Percentiles rank a stretch among this genome's conserved stretches.
Conservation (phyloP, 129 eudicot species). For the Tagetes erecta region DNA sequence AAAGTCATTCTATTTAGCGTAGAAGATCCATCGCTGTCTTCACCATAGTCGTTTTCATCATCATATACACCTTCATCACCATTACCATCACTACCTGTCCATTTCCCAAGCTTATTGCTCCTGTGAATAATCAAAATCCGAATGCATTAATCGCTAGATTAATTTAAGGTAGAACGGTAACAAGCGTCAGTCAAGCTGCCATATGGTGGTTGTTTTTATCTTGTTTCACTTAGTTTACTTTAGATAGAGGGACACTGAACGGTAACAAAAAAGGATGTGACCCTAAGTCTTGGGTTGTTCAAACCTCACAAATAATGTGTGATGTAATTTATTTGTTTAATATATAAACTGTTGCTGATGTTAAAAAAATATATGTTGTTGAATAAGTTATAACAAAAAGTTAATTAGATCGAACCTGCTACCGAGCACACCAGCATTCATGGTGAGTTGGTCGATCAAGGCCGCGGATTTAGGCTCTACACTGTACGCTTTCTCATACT, state of each 20-base stretch:
- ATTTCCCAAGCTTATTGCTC: constrained; percentile 74
- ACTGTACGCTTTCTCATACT: constrained; percentile 92
- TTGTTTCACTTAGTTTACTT: no score
- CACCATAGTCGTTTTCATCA: constrained; percentile 55
- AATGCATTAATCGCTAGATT: no score
- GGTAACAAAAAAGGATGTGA: no score
- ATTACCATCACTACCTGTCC: constrained; percentile 42
- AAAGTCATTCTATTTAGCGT: constrained; percentile 20
- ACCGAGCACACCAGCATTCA: constrained; percentile 80
- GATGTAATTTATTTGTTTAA: no score
- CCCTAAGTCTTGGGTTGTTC: no score
- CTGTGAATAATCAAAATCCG: constrained; percentile 33
- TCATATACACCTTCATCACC: constrained; percentile 37
- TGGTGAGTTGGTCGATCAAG: constrained; percentile 75
- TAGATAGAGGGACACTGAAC: no score
- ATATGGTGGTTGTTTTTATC: no score
- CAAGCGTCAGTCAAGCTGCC: no score
- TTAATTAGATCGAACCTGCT: constrained; percentile 48
- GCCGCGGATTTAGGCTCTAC: constrained; percentile 91
- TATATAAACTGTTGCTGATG: no score
- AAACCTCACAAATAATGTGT: no score
- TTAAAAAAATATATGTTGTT: no score
- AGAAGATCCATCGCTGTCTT: constrained; percentile 33
- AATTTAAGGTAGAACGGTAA: no score
- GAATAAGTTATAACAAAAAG: background rate